These are phyloP conservation scores for Phytophthora agathidicida DNA, from an alignment of 352 stramenopile genomes.

Conservation along the genomic window DNA sequence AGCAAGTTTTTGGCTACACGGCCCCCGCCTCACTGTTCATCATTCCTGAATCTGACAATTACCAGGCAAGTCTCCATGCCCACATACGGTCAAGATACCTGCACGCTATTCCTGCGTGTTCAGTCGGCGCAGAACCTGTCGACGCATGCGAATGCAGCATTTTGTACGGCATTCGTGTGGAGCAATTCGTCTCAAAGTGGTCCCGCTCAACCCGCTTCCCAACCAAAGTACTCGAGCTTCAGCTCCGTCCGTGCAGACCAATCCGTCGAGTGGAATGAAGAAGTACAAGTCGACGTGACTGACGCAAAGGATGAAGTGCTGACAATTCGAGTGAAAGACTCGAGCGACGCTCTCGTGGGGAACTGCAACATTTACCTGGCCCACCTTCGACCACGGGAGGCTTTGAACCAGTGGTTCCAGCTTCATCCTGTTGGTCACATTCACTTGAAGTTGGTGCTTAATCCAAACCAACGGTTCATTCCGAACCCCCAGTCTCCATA, in stretches of 20 bases:
- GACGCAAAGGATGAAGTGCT: constrained; percentile 14
- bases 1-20: constrained; percentile 31
- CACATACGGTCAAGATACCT: constrained; percentile 12
- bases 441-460: constrained; percentile 38
- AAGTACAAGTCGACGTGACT: constrained; percentile 14
- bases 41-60: constrained; percentile 10
- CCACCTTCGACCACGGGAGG: constrained; percentile 33
- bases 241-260: neutral
- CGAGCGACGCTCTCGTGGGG: constrained; percentile 29
- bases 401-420: constrained; percentile 52
- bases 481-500: constrained; percentile 10
- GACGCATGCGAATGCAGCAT: constrained; percentile 6
- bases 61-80: constrained; percentile 3
- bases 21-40: neutral
- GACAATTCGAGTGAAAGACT: constrained; percentile 28
- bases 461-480: constrained; percentile 8
- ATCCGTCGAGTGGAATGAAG: constrained; percentile 30
- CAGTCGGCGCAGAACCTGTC: constrained; percentile 17
- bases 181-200: constrained; percentile 7
- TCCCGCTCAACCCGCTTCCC: neutral
- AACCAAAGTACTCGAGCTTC: constrained; percentile 26
- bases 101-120: constrained; percentile 12
- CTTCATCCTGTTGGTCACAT: constrained; percentile 45
- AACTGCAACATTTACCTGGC: constrained; percentile 52
- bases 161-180: constrained; percentile 27